Conservation (phyloP, 2,329 filamentous ascomycete genomes). For the Scytalidium lignicola region DNA sequence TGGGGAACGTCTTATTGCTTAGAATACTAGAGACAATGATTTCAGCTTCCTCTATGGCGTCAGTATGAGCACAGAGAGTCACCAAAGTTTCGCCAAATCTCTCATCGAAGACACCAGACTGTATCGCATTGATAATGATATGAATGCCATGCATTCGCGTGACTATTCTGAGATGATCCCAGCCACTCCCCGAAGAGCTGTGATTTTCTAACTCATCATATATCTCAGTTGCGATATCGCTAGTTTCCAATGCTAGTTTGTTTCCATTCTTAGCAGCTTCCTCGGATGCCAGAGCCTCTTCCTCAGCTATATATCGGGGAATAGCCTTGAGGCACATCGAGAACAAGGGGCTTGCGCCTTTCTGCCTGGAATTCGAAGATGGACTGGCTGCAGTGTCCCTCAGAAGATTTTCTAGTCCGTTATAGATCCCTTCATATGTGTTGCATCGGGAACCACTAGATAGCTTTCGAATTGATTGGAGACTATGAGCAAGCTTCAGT, state of each 20-base stretch:
- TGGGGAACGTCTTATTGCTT: conserved; percentile 29
- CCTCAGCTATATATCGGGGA: conserved; percentile 40
- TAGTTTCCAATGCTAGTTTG: conserved; percentile 23
- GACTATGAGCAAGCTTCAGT: conserved; percentile 20
- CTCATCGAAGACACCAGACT: conserved; percentile 36
- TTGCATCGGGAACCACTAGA: conserved; percentile 26
- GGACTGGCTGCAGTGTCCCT: conserved; percentile 30
- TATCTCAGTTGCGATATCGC: conserved; percentile 37
- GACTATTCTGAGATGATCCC: conserved; percentile 40
- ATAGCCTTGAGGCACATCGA: conserved; percentile 45
- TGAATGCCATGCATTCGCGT: conserved; percentile 42
- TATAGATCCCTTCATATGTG: conserved; percentile 41
- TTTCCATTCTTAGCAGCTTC: conserved; percentile 35
- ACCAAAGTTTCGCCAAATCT: conserved; percentile 36
- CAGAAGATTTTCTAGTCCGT: conserved; percentile 39
- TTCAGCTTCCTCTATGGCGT: conserved; percentile 35
- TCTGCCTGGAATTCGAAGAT: conserved; percentile 9
- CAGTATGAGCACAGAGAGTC: conserved; percentile 34
- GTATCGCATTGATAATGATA: conserved; percentile 37
- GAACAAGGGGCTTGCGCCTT: conserved; percentile 37
- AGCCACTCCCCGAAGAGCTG: conserved; percentile 35
- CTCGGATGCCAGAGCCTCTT: conserved; percentile 37
- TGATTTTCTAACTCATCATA: conserved; percentile 45
- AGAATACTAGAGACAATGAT: conserved; percentile 33
- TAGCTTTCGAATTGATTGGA: conserved; percentile 29